These are phyloP conservation scores for Prunus dulcis DNA, from an alignment of 306 rosid genomes.

Conservation along the genomic window DNA sequence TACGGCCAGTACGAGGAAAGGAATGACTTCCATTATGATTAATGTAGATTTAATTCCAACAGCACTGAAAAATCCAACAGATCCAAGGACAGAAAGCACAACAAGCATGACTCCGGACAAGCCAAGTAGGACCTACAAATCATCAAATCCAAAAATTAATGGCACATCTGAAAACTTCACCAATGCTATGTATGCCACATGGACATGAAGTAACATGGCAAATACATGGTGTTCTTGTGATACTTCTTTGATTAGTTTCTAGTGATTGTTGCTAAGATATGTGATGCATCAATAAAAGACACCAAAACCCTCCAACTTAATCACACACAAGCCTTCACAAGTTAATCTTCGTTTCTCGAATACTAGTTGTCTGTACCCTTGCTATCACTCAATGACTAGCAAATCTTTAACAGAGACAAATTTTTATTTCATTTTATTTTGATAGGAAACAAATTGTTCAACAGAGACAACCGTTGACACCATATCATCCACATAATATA, in stretches of 20 bases:
- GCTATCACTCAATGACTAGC: neutral
- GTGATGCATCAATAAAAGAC: neutral
- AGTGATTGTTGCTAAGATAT: neutral
- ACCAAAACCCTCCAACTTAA: neutral
- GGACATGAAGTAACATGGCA: neutral
- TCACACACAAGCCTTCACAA: neutral
- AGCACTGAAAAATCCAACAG: slow-evolving; percentile 93
- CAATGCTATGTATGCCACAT: neutral
- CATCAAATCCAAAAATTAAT: slow-evolving; percentile 23
- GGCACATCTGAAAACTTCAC: slow-evolving; percentile 7
- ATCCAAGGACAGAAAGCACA: slow-evolving; percentile 89
- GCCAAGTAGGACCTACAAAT: slow-evolving; percentile 78
- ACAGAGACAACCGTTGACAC: neutral
- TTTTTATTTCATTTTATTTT: neutral
- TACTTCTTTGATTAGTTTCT: neutral
- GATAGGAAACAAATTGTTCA: neutral
- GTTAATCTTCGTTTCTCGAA: neutral
- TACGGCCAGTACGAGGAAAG: slow-evolving; percentile 94
- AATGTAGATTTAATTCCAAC: slow-evolving; percentile 89
- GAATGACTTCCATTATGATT: slow-evolving; percentile 97
- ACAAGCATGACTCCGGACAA: slow-evolving; percentile 89
- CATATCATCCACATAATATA: neutral
- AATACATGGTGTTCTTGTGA: neutral
- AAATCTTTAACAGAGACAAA: neutral
- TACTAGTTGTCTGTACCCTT: neutral